Percentiles rank a stretch among this genome's conserved stretches.
phyloP scores from a whole-genome alignment of 352 stramenopile genomes.

The Pythium insidiosum region DNA sequence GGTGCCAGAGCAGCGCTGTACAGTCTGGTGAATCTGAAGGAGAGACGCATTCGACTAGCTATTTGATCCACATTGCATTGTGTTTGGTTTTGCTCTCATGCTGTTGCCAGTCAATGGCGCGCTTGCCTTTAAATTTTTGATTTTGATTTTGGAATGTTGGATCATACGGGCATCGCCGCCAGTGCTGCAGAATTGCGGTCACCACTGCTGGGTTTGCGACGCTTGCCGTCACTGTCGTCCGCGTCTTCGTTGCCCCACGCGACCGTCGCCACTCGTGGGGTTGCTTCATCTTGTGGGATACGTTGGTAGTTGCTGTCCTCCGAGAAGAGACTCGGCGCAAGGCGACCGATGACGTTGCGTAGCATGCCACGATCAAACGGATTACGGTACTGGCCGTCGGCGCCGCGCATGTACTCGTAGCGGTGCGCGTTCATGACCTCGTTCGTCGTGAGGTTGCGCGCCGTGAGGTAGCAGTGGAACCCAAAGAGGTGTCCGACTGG shows the following conservation, averaged over 20 bases:
- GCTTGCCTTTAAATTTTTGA: no score
- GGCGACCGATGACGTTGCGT: constrained; percentile 34
- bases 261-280: no score
- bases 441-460: constrained; percentile 71
- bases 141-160: no score
- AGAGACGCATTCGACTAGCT: background rate
- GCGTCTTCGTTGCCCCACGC: no score
- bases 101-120: no score
- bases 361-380: constrained; percentile 42
- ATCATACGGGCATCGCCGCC: no score
- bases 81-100: background rate
- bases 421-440: constrained; percentile 67
- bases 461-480: constrained; percentile 73
- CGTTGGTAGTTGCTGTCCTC: background rate
- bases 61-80: background rate
- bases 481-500: constrained; percentile 40
- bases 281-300: background rate
- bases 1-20: constrained; percentile 63
- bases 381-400: constrained; percentile 20
- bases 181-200: no score
- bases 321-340: constrained; percentile 18
- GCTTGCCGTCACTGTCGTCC: no score
- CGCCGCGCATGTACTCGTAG: constrained; percentile 37
- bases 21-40: constrained; percentile 69
- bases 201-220: no score